Percentiles rank a stretch among this genome's conserved stretches.
Conservation (phyloP, 352 stramenopile species). For the Phytophthora constricta region DNA sequence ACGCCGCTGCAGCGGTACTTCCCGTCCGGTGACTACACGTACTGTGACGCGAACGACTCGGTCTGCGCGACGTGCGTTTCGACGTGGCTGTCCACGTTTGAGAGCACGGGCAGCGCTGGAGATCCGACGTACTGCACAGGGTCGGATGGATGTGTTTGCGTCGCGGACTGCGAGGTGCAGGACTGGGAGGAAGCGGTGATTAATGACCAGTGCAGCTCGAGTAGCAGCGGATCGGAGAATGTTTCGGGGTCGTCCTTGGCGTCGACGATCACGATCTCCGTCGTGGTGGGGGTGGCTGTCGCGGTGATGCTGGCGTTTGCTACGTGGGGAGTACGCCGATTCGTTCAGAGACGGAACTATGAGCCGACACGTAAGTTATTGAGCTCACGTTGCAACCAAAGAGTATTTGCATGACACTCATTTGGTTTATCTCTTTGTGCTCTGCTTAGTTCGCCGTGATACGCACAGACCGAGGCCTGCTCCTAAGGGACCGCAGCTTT, state of each 20-base stretch:
- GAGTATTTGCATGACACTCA: neutral
- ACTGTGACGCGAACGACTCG: slow-evolving; percentile 47
- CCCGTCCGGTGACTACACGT: slow-evolving; percentile 43
- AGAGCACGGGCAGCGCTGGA: slow-evolving; percentile 26
- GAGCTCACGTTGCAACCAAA: neutral
- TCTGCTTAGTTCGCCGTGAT: slow-evolving; percentile 18
- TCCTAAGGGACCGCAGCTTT: slow-evolving; percentile 45
- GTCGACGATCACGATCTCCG: slow-evolving; percentile 33
- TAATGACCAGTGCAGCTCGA: slow-evolving; percentile 31
- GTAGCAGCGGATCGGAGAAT: slow-evolving; percentile 1
- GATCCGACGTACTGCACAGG: slow-evolving; percentile 43
- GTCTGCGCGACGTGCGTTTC: slow-evolving; percentile 37
- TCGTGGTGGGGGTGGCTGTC: slow-evolving; percentile 32
- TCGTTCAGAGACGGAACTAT: slow-evolving; percentile 11
- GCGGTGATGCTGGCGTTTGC: slow-evolving; percentile 32
- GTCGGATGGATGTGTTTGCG: slow-evolving; percentile 43
- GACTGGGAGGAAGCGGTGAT: slow-evolving; percentile 36
- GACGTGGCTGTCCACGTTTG: slow-evolving; percentile 40
- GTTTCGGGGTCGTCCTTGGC: slow-evolving; percentile 24
- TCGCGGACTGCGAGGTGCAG: slow-evolving; percentile 45
- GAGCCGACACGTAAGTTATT: slow-evolving; percentile 10
- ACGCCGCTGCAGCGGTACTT: slow-evolving; percentile 54
- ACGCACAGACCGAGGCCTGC: slow-evolving; percentile 11
- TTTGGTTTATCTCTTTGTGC: neutral
- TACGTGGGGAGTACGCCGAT: slow-evolving; percentile 32